Evolutionary conservation across 2,329 filamentous ascomycete genomes (phyloP).

Genomic region (Botrytis galanthina): DNA sequence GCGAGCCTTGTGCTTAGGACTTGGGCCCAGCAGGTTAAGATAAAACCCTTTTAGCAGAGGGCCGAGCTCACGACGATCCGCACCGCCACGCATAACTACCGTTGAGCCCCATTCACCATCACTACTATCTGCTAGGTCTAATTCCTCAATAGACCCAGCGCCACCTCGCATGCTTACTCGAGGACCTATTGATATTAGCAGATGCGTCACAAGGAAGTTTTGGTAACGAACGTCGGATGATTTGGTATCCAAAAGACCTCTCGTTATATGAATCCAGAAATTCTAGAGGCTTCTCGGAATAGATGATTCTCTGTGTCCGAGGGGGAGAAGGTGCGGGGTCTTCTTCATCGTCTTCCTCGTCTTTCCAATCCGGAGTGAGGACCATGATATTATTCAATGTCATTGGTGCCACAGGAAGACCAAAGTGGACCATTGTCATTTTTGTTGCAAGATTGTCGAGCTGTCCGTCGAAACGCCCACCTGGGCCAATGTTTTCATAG

Average conservation of each 20-base stretch:
- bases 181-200: conserved; percentile 11
- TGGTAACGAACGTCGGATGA: conserved; percentile 26
- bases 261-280: conserved; percentile 36
- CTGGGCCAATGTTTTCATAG: conserved; percentile 6
- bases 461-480: conserved; percentile 13
- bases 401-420: conserved; percentile 34
- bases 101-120: neutral
- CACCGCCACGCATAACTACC: conserved; percentile 13
- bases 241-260: conserved; percentile 32
- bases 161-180: conserved; percentile 7
- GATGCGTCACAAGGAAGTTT: too few relatives aligned
- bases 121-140: neutral
- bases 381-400: conserved; percentile 32
- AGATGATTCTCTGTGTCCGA: conserved; percentile 28
- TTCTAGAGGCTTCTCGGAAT: conserved; percentile 33
- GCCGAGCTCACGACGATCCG: neutral
- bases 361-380: conserved; percentile 13
- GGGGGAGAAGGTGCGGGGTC: conserved; percentile 23
- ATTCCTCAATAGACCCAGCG: conserved; percentile 14
- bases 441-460: conserved; percentile 36
- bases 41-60: neutral
- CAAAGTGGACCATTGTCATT: conserved; percentile 37
- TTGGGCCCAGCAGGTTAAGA: neutral
- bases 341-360: conserved; percentile 25
- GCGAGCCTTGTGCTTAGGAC: neutral